Base-by-base conservation (phyloP, 768 basidiomycete genomes). In the Lactifluus echinatus region DNA sequence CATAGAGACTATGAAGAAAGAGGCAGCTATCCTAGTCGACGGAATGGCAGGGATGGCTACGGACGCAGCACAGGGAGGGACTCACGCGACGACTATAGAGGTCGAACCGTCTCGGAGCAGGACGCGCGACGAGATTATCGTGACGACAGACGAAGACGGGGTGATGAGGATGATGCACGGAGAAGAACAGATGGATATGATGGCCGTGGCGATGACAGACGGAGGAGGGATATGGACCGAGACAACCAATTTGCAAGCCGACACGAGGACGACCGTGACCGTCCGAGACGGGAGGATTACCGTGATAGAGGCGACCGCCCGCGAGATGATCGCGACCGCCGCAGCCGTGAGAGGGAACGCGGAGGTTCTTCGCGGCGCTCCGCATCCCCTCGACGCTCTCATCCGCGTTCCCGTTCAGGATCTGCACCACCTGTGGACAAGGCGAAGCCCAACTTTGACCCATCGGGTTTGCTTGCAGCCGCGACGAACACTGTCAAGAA, bases 401-500 rank as follows among this genome's bases (percentile, higher is more conserved):
- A 36, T 50, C 53, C 56, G 11, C 64, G 42, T 29, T 63, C 61
- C 4, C 61, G 26, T 19, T 58, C 79, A 28, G 66, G 63, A 3
- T 77, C 80, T 1, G 73, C 71, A 37, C 79, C 81, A 4, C 71
- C 65, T 37, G 73, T 74, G 45, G 79, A 79, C 65, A 87, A 87
- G 66, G 73, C 81, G 5, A 93, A 95, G 72, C 94, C 96, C 10
- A 94, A 96, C 67, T 97, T 95, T 68, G 79, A 74, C 15, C 79
- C 80, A 4, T 96, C 93, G 19, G 96, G 96, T 12, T 76, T 95
- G 7, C 80, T 99, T 36, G 96, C 95, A 0, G 95, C 95, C 4
- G 96, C 90, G 66, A 98, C 96, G 2, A 98, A 99, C 67, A 93
- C 90, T 1, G 85, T 94, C 42, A 79, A 81, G 62, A 77, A 82